Conservation (phyloP, 192 early-diverging fungal genomes). For the Obelidium mucronatum region DNA sequence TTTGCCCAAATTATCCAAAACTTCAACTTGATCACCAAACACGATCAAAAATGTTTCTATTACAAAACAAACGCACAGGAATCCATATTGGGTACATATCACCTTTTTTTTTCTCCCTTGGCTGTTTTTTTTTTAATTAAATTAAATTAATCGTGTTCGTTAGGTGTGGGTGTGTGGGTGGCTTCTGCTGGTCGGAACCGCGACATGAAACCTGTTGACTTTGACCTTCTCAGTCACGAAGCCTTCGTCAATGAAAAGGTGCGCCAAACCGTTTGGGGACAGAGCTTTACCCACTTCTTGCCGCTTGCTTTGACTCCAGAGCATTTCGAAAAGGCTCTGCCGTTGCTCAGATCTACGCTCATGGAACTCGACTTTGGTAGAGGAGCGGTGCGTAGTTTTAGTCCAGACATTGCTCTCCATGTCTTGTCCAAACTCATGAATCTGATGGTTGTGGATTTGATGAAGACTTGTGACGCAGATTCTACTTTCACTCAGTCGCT, state of each 20-base stretch:
- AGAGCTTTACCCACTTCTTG: constrained; percentile 26
- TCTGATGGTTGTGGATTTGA: constrained; percentile 34
- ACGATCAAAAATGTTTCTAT: constrained; percentile 25
- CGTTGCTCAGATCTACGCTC: background rate
- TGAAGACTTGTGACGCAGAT: constrained; percentile 11
- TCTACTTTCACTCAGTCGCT: background rate
- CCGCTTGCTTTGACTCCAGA: constrained; percentile 15
- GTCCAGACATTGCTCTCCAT: background rate
- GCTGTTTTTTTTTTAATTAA: too few species aligned
- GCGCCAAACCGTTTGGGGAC: constrained; percentile 18
- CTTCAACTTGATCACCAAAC: background rate
- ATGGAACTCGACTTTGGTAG: background rate
- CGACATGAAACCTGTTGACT: constrained; percentile 14
- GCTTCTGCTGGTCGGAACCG: constrained; percentile 1
- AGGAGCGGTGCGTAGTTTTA: background rate
- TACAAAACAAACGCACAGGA: background rate
- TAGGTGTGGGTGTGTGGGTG: constrained; percentile 21
- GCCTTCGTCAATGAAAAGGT: constrained; percentile 9
- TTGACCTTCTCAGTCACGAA: constrained; percentile 33
- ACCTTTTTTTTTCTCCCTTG: too few species aligned
- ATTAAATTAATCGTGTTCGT: too few species aligned
- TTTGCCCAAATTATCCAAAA: constrained; percentile 18
- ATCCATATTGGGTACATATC: constrained; percentile 23
- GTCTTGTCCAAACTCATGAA: constrained; percentile 36
- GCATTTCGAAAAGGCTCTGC: constrained; percentile 13